These are phyloP conservation scores for Acacia crassicarpa DNA, from an alignment of 306 rosid species.

Conservation along the genomic window DNA sequence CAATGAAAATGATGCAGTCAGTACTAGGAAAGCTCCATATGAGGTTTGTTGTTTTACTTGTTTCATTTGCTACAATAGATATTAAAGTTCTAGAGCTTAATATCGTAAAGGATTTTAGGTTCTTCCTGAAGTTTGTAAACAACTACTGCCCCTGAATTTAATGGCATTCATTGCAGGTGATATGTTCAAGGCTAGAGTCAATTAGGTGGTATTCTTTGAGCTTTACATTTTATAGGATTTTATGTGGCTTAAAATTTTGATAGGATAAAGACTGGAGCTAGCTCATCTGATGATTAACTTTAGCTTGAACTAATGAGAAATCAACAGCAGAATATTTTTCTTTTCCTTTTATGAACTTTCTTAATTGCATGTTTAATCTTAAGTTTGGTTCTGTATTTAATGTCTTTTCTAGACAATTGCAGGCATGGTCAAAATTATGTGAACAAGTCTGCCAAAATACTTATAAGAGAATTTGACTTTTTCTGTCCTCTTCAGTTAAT, in stretches of 20 bases:
- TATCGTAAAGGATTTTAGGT: background rate
- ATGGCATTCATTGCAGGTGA: constrained; percentile 3
- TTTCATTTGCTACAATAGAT: constrained; percentile 11
- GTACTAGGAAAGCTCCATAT: constrained; percentile 97
- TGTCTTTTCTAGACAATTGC: constrained; percentile 12
- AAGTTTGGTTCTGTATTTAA: background rate
- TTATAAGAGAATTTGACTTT: background rate
- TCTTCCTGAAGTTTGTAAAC: background rate
- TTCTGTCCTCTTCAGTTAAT: constrained; percentile 1
- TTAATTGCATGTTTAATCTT: background rate
- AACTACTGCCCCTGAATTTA: constrained; percentile 6
- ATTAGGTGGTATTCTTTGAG: background rate
- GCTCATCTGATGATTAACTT: background rate
- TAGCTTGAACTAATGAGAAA: constrained; percentile 26
- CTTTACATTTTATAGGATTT: background rate
- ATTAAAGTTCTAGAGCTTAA: constrained; percentile 11
- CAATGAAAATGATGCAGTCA: constrained; percentile 96
- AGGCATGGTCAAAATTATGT: background rate
- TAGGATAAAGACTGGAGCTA: background rate
- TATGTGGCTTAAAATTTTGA: background rate
- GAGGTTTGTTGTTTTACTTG: constrained; percentile 59
- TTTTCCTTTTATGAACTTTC: constrained; percentile 7
- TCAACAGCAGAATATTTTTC: background rate
- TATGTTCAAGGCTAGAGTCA: constrained; percentile 26
- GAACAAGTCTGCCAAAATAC: background rate